Conservation (phyloP, 495 filamentous ascomycete genomes). For the Trichoderma reesei region DNA sequence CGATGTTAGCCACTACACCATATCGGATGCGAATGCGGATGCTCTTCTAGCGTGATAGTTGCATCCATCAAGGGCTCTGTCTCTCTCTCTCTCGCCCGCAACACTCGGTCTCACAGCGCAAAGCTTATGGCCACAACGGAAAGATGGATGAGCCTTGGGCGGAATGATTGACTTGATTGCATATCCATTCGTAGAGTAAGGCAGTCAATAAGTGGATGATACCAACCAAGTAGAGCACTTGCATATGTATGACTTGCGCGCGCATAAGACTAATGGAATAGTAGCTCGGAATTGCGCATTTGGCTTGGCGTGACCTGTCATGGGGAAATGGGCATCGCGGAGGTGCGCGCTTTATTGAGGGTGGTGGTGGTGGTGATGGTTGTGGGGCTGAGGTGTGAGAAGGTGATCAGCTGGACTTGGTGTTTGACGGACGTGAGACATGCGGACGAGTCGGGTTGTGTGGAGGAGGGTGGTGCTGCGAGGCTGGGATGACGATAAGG, state of each 20-base stretch:
- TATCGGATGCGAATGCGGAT: not conserved
- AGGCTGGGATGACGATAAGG: too few species aligned
- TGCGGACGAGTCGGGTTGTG: not conserved
- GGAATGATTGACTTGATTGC: not conserved
- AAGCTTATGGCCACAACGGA: not conserved
- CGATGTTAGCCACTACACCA: slow-evolving; percentile 7
- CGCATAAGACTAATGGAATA: too few species aligned
- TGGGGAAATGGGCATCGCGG: not conserved
- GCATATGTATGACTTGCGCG: not conserved
- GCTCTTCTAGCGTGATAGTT: not conserved
- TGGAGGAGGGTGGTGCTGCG: too few species aligned
- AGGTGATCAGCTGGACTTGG: not conserved
- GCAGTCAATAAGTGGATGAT: not conserved
- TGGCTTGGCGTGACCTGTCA: slow-evolving; percentile 2
- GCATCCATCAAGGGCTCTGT: not conserved
- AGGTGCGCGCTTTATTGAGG: not conserved
- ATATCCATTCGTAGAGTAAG: not conserved
- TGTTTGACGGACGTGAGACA: not conserved
- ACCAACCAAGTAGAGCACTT: not conserved
- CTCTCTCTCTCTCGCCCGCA: too few species aligned
- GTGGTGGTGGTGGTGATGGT: not conserved
- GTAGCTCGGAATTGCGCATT: not conserved
- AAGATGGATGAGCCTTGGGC: too few species aligned
- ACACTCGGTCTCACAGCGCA: not conserved
- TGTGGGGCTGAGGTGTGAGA: not conserved